Evolutionary conservation across 306 rosid genomes (phyloP).

Genomic region (Arachis stenosperma): DNA sequence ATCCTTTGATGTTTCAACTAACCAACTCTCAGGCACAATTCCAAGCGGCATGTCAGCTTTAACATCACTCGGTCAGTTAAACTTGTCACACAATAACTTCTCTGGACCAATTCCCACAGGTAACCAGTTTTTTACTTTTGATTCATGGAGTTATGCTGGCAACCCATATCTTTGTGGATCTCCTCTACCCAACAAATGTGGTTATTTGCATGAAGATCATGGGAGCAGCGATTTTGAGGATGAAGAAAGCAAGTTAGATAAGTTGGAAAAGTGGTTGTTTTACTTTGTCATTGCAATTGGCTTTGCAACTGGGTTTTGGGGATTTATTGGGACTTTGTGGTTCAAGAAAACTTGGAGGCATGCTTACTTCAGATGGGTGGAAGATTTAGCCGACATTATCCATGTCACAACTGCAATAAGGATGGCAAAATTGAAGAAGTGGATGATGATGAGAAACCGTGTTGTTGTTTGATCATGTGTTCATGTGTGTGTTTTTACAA

Average conservation of each 20-base stretch:
- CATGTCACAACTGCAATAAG: not conserved
- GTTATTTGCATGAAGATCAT: not conserved
- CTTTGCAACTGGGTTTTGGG: conserved; percentile 18
- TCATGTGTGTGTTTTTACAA: not conserved
- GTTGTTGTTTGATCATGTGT: not conserved
- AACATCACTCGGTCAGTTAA: conserved; percentile 7
- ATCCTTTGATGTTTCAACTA: conserved; percentile 33
- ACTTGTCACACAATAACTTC: conserved; percentile 30
- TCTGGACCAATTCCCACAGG: conserved; percentile 29
- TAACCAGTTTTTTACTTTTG: conserved; percentile 8
- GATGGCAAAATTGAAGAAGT: not conserved
- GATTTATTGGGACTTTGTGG: not conserved
- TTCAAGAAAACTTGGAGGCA: conserved; percentile 16
- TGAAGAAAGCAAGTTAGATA: not conserved
- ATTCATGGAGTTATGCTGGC: conserved; percentile 14
- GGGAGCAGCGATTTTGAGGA: not conserved
- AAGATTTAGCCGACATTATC: not conserved
- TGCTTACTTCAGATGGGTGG: conserved; percentile 1
- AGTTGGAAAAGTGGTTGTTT: not conserved
- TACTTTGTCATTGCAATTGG: conserved; percentile 1
- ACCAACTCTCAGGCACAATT: conserved; percentile 32
- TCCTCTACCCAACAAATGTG: conserved; percentile 12
- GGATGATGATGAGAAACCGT: not conserved
- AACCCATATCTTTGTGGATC: conserved; percentile 35
- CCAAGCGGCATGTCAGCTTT: conserved; percentile 1